Percentiles rank a stretch among this genome's conserved stretches.
Evolutionary conservation across 2,329 filamentous ascomycete genomes (phyloP).

Genomic region (Fusarium subtropicale): DNA sequence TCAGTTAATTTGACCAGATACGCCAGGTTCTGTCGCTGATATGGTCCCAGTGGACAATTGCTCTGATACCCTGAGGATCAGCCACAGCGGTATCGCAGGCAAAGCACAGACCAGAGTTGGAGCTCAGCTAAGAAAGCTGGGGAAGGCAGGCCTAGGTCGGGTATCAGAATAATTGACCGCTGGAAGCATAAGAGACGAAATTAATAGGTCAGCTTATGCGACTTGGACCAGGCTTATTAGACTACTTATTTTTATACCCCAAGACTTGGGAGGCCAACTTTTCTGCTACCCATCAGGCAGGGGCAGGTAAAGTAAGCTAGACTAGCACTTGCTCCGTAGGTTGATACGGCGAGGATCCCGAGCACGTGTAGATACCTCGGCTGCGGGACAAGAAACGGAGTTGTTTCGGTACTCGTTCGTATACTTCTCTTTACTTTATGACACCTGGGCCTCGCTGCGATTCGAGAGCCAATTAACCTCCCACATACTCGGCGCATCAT

Average conservation of each 20-base stretch:
- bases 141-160: slow-evolving; percentile 4
- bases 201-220: neutral
- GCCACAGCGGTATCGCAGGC: neutral
- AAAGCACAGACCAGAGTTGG: slow-evolving; percentile 10
- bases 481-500: slow-evolving; percentile 48
- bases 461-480: slow-evolving; percentile 14
- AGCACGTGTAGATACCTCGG: slow-evolving; percentile 55
- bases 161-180: neutral
- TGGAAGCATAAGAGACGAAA: neutral
- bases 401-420: slow-evolving; percentile 34
- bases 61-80: too few relatives aligned
- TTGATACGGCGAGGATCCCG: slow-evolving; percentile 44
- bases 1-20: too few relatives aligned
- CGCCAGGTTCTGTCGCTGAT: too few relatives aligned
- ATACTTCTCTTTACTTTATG: slow-evolving; percentile 5
- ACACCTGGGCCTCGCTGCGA: neutral
- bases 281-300: neutral
- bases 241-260: neutral
- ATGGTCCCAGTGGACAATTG: too few relatives aligned
- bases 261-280: neutral
- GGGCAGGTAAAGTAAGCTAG: neutral
- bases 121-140: slow-evolving; percentile 18
- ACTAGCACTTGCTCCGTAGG: neutral
- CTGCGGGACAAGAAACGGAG: slow-evolving; percentile 40
- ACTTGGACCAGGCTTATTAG: neutral